Evolutionary conservation across 331 rosid genomes (phyloP), one percentile per base, ranked within the genome.

Genomic region (Rhamnella rubrinervis): DNA sequence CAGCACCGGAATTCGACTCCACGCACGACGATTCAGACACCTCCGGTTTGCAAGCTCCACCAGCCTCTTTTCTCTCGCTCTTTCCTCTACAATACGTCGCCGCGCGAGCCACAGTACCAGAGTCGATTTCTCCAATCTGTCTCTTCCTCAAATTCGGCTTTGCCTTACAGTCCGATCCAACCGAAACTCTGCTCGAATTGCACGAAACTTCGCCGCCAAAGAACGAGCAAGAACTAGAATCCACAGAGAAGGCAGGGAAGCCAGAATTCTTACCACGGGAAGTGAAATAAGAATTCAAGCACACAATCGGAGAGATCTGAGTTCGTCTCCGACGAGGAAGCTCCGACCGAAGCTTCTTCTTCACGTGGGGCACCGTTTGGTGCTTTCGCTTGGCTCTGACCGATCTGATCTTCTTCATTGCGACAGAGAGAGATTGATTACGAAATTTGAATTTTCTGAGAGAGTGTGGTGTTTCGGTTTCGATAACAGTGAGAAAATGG

Each of bases 1-100:
- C 69, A 40, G 67, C 76, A 56, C 86, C 85, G 19, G 83, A 82
- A 74, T 67, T 88, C 3, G 98, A 93, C 61, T 91, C 95, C 75
- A 91, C 98, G 15, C 97, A 93, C 49, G 97, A 91, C 52, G 82
- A 74, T 70, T 89, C 95, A 0, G 97, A 87, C 4, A 76, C 77
- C 56, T 89, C 93, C 4, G 65, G 77, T 44, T 81, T 88, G 17
- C 79, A 70, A 52, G 21, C 78, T 64, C 47, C 75, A 44, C 44
- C 71, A 53, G 10, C 62, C 63, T 67, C 23, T 23, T 71, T 71
- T 49, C 57, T 51, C 19, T 55, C 77, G 44, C 16, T 65, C 65
- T 74, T 74, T 40, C 73, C 77, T 68, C 35, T 61, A 46, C 63
- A 21, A 41, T 66, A 63, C n/a, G 80, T 80, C 38, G 72, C 67